Percentiles rank a stretch among this genome's conserved stretches.
phyloP scores from a whole-genome alignment of 2,329 filamentous ascomycete species.

The Mycogone perniciosa region DNA sequence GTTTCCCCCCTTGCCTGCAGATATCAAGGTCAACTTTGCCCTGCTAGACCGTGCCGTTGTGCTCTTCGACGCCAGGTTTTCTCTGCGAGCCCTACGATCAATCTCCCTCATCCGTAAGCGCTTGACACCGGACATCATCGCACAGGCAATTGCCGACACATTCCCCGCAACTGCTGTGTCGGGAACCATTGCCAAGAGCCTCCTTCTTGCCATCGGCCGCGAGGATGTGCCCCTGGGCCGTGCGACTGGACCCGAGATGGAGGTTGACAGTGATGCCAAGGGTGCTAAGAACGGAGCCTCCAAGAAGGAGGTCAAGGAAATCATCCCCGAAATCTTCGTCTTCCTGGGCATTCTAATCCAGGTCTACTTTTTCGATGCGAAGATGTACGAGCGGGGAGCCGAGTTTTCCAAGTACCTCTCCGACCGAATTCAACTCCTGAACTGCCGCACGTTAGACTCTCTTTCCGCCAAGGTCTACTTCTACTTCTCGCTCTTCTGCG shows the following conservation, averaged over 20 bases:
- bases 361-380: conserved; percentile 82
- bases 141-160: conserved; percentile 73
- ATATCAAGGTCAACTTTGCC: conserved; percentile 91
- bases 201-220: conserved; percentile 65
- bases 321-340: conserved; percentile 79
- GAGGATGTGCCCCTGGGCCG: conserved; percentile 57
- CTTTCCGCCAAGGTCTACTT: conserved; percentile 95
- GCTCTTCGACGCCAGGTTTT: conserved; percentile 92
- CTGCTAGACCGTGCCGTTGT: conserved; percentile 87
- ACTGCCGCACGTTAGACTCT: conserved; percentile 89
- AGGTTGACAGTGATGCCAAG: conserved; percentile 60
- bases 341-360: conserved; percentile 82
- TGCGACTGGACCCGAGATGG: conserved; percentile 59
- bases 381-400: conserved; percentile 71
- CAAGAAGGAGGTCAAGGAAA: conserved; percentile 67
- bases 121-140: conserved; percentile 73
- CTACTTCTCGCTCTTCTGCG: conserved; percentile 93
- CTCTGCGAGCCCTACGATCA: conserved; percentile 85
- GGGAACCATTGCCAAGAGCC: conserved; percentile 59
- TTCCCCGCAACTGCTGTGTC: conserved; percentile 59
- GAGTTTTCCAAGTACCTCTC: conserved; percentile 80
- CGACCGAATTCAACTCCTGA: conserved; percentile 79
- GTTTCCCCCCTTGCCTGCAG: conserved; percentile 40
- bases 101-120: conserved; percentile 95
- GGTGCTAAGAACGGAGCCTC: conserved; percentile 42